Evolutionary conservation across 495 filamentous ascomycete genomes (phyloP).

Genomic region (Pyronema omphalodes): DNA sequence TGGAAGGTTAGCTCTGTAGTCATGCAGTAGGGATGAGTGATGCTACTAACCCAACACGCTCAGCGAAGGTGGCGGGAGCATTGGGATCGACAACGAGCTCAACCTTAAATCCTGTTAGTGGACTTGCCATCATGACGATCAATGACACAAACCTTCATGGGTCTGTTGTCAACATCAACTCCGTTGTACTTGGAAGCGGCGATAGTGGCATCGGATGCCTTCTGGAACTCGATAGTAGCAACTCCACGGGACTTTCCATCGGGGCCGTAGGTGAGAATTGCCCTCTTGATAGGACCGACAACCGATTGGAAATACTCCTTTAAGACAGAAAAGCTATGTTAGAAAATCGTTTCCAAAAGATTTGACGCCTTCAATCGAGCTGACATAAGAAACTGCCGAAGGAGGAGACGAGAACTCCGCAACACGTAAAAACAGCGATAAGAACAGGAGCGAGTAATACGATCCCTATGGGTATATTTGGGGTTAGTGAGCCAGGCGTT

Average conservation of each 20-base stretch:
- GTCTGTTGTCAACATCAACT: slow-evolving; percentile 67
- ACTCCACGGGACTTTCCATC: slow-evolving; percentile 80
- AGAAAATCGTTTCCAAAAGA: slow-evolving; percentile 20
- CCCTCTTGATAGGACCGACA: slow-evolving; percentile 74
- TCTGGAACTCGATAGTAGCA: slow-evolving; percentile 60
- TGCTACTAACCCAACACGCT: slow-evolving; percentile 57
- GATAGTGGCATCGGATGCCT: slow-evolving; percentile 57
- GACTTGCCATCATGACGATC: not conserved
- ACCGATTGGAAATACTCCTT: slow-evolving; percentile 93
- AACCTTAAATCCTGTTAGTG: slow-evolving; percentile 38
- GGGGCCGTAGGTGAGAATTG: slow-evolving; percentile 77
- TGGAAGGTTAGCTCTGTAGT: too few species aligned
- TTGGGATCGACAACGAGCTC: slow-evolving; percentile 70
- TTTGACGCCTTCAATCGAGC: slow-evolving; percentile 9
- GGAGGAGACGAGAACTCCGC: slow-evolving; percentile 3
- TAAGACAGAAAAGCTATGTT: slow-evolving; percentile 25
- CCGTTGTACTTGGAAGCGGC: slow-evolving; percentile 70
- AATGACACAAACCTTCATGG: slow-evolving; percentile 55
- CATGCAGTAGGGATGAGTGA: too few species aligned
- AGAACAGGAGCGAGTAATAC: slow-evolving; percentile 11
- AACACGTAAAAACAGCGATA: slow-evolving; percentile 1
- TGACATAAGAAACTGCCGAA: slow-evolving; percentile 5
- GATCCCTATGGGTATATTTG: not conserved
- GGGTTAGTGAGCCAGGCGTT: slow-evolving; percentile 2
- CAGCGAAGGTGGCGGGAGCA: slow-evolving; percentile 52